Base-by-base conservation (phyloP, 495 filamentous ascomycete species). In the Neurospora sp. region DNA sequence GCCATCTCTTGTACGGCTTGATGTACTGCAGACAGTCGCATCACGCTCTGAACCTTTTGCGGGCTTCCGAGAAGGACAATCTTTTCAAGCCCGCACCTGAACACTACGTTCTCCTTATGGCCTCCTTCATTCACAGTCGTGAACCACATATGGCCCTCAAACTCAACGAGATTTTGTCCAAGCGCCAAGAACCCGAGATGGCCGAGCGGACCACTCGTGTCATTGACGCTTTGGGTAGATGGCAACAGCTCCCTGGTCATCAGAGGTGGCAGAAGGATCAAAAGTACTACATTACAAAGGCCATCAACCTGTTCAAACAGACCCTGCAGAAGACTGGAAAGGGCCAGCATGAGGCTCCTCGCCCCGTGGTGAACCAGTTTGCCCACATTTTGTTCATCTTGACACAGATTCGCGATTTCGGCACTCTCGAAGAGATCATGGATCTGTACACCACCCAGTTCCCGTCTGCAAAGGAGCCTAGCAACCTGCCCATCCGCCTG, bases 1-100 rank as follows among this genome's bases (percentile, higher is more conserved):
- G 86, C 39, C 88, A 91, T 73, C 81, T 96, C 41, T 91, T 98
- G 81, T 86, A 90, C 70, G 88, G 88, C n/a, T 83, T 97, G 38
- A 83, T 86, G 8, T 78, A 91, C 71, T 81, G 87, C 71, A 82
- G 86, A 8, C 88, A 90, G 77, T 85, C 92, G 11, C 85, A 90
- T 71, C 86, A 87, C 74, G 96, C 95, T 4, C 85, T 88, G 38
- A 83, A 84, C 62, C 89, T 96, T 46, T 83, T 98, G 39, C 80
- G 83, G 31, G 80, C 82, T 1, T 86, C 91, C 27, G 85, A 94
- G 77, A 86, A 83, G 73, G 82, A 88, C 23, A 84, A 85, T 8
- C 83, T 86, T 7, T 83, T 94, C 35, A 82, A 86, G 70, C 86
- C 89, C 4, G 91, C 88, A 0, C 84, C 88, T 14, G 85, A 91